Evolutionary conservation across 2,329 filamentous ascomycete species (phyloP).

Genomic region (Amauroascus verrucosus): DNA sequence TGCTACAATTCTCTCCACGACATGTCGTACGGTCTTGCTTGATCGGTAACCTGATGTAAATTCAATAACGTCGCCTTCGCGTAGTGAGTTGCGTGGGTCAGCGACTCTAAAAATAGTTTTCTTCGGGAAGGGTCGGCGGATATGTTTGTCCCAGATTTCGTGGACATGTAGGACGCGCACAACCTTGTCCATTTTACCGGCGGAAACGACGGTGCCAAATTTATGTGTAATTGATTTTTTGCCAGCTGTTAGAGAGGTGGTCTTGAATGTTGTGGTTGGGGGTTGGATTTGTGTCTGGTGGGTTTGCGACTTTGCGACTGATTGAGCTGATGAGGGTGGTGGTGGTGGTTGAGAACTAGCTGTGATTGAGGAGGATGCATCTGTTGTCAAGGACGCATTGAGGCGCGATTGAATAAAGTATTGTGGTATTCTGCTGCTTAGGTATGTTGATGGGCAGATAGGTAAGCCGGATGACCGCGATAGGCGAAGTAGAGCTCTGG

Average conservation of each 20-base stretch:
- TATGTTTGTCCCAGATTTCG: constrained; percentile 28
- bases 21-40: constrained; percentile 31
- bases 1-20: constrained; percentile 35
- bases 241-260: constrained; percentile 15
- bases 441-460: constrained; percentile 4
- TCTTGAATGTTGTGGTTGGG: background rate
- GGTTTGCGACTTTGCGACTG: background rate
- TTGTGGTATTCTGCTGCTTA: constrained; percentile 9
- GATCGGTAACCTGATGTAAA: constrained; percentile 34
- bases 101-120: constrained; percentile 28
- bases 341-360: background rate
- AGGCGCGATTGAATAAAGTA: background rate
- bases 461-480: background rate
- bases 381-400: constrained; percentile 1
- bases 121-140: constrained; percentile 32
- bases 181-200: constrained; percentile 34
- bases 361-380: background rate
- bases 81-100: constrained; percentile 34
- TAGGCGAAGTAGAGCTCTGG: background rate
- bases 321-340: background rate
- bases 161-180: constrained; percentile 30
- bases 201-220: constrained; percentile 32
- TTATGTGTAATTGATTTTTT: constrained; percentile 18
- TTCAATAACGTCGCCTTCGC: constrained; percentile 37
- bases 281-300: background rate